phyloP scores from a whole-genome alignment of 352 stramenopile species.

The Phytophthora podocarpi region DNA sequence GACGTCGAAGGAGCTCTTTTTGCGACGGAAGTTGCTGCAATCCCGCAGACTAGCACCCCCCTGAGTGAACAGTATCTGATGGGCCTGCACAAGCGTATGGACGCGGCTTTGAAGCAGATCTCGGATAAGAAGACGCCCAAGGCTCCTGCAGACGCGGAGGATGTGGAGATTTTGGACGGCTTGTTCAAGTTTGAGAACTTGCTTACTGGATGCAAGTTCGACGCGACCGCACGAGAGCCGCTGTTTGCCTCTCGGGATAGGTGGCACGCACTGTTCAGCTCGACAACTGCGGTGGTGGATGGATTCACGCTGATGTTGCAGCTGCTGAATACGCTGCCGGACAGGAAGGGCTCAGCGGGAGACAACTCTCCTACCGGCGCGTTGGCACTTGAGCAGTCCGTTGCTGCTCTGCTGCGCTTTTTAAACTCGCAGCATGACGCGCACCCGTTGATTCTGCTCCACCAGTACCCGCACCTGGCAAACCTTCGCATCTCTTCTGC shows the following conservation, averaged over 20 bases:
- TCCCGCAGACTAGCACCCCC: constrained; percentile 26
- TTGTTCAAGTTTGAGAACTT: constrained; percentile 60
- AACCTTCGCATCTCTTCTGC: constrained; percentile 53
- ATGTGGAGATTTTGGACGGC: constrained; percentile 48
- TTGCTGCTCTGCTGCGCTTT: constrained; percentile 38
- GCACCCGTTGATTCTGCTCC: constrained; percentile 53
- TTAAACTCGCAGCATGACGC: constrained; percentile 34
- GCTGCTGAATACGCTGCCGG: constrained; percentile 51
- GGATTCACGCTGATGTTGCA: constrained; percentile 60
- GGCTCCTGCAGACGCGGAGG: constrained; percentile 37
- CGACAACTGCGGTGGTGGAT: constrained; percentile 50
- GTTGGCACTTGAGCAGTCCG: constrained; percentile 50
- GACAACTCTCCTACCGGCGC: constrained; percentile 33
- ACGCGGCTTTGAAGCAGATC: constrained; percentile 39
- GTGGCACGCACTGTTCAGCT: constrained; percentile 48
- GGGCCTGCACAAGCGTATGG: constrained; percentile 39
- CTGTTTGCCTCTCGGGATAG: constrained; percentile 50
- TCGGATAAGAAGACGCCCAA: constrained; percentile 33
- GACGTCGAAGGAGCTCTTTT: constrained; percentile 37
- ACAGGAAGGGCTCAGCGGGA: constrained; percentile 34
- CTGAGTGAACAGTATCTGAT: constrained; percentile 55
- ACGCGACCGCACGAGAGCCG: constrained; percentile 30
- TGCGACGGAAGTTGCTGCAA: constrained; percentile 17
- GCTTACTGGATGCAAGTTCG: constrained; percentile 48
- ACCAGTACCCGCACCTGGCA: constrained; percentile 54